These are phyloP conservation scores for Aotearoamyces nothofagi DNA, from an alignment of 2,329 filamentous ascomycete genomes.

Conservation along the genomic window DNA sequence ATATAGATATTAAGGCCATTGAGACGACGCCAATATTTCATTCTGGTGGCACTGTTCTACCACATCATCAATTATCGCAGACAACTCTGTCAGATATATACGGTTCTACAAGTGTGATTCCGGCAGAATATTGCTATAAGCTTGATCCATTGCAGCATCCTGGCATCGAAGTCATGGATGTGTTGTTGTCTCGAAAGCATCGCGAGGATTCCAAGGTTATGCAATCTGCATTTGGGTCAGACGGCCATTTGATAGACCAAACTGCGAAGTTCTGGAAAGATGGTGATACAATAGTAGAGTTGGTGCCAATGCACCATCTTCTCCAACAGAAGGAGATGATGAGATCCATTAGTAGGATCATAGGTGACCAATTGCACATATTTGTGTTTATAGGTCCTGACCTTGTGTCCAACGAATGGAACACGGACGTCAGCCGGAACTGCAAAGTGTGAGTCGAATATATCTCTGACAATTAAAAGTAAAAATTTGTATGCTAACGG, in stretches of 20 bases:
- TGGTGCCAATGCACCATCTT: conserved; percentile 3
- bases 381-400: no score
- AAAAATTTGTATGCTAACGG: no score
- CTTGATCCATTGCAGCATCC: conserved; percentile 6
- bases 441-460: no score
- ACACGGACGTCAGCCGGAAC: conserved; percentile 7
- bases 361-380: no score
- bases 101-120: conserved; percentile 12
- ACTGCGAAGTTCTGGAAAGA: conserved; percentile 2
- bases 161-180: conserved; percentile 5
- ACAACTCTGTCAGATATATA: conserved; percentile 18
- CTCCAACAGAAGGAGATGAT: conserved; percentile 6
- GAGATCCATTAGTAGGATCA: conserved; percentile 2
- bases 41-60: conserved; percentile 19
- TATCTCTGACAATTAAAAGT: no score
- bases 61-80: conserved; percentile 7
- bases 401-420: no score
- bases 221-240: conserved; percentile 3
- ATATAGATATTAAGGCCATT: no score
- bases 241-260: conserved; percentile 1
- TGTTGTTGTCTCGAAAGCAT: conserved; percentile 2
- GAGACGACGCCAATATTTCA: no score
- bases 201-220: background rate
- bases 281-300: conserved; percentile 4
- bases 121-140: conserved; percentile 9